These are phyloP conservation scores for Nakaseomyces uthaithaninus DNA, from an alignment of 1,139 yeast species.

Conservation along the genomic window DNA sequence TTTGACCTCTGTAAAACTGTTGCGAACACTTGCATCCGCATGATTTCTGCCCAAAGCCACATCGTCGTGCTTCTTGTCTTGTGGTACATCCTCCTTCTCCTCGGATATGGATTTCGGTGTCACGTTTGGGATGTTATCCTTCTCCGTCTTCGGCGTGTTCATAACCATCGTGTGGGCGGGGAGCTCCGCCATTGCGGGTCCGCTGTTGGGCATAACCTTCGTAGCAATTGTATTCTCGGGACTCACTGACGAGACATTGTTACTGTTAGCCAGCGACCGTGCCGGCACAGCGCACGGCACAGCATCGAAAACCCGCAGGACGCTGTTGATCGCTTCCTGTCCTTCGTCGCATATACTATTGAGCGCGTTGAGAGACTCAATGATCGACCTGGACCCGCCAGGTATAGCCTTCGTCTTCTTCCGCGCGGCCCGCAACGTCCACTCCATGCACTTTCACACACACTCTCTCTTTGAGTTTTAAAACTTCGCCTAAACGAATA, in stretches of 20 bases:
- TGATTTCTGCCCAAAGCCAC: too few species aligned
- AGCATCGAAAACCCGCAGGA: slow-evolving; percentile 14
- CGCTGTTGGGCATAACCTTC: too few species aligned
- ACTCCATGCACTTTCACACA: slow-evolving; percentile 20
- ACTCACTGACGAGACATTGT: slow-evolving; percentile 7
- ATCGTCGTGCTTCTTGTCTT: not conserved
- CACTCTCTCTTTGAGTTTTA: too few species aligned
- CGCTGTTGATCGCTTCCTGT: slow-evolving; percentile 18
- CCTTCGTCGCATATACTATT: slow-evolving; percentile 22
- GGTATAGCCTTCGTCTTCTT: slow-evolving; percentile 22
- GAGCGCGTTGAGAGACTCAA: slow-evolving; percentile 27
- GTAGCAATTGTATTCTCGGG: slow-evolving; percentile 10
- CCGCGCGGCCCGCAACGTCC: slow-evolving; percentile 28
- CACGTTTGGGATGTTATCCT: slow-evolving; percentile 4
- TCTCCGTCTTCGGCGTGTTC: slow-evolving; percentile 1
- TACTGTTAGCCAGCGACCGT: slow-evolving; percentile 12
- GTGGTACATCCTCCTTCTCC: slow-evolving; percentile 3
- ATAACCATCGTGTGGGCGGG: not conserved
- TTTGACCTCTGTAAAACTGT: too few species aligned
- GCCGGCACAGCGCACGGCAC: slow-evolving; percentile 16
- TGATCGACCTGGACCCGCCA: slow-evolving; percentile 30
- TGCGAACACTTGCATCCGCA: too few species aligned
- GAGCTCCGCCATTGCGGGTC: not conserved
- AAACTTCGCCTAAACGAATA: not conserved
- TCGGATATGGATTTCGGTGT: slow-evolving; percentile 10